Percentiles rank a stretch among this genome's conserved stretches.
Evolutionary conservation across 352 stramenopile species (phyloP).

Genomic region (Phytopythium boreale): DNA sequence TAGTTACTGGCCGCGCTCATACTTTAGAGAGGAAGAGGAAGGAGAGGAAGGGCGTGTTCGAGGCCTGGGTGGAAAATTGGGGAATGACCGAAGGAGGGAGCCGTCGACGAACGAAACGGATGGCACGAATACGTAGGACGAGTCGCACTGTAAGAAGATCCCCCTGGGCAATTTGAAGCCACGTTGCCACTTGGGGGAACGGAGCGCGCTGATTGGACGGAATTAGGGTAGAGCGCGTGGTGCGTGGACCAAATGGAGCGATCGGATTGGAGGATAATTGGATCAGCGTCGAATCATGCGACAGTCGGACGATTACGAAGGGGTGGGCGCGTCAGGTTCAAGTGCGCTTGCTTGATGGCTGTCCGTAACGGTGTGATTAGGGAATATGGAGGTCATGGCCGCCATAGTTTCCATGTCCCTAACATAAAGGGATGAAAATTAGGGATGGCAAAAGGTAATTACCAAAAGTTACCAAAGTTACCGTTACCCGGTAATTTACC

Average conservation of each 20-base stretch:
- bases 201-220: not conserved
- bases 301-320: constrained; percentile 1
- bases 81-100: not conserved
- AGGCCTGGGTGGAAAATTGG: no score
- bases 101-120: not conserved
- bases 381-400: no score
- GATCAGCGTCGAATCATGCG: not conserved
- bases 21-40: not conserved
- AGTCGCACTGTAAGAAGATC: not conserved
- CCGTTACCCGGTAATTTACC: no score
- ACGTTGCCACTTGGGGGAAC: not conserved
- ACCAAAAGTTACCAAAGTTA: no score
- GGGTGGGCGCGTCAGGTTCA: not conserved
- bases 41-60: not conserved
- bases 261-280: not conserved
- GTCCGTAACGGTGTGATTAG: no score
- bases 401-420: no score
- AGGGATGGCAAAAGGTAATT: no score
- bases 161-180: not conserved
- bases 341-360: no score
- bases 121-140: not conserved
- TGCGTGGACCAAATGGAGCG: not conserved
- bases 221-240: not conserved
- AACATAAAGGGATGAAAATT: no score
- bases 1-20: constrained; percentile 62